Conservation (phyloP, 169 alveolate genomes). For the Plasmodium ovale region DNA sequence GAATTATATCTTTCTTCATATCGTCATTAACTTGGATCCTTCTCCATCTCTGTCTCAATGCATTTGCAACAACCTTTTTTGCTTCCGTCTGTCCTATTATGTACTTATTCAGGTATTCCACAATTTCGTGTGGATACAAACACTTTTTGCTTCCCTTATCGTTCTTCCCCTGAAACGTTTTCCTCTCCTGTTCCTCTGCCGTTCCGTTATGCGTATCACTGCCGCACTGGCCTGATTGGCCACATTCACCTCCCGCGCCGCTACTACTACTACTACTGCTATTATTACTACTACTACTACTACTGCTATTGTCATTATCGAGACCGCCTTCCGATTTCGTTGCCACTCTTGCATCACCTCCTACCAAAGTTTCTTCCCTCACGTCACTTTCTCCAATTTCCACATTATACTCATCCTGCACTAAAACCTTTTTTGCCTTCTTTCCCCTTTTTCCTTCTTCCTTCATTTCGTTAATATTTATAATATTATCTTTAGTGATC, state of each 20-base stretch:
- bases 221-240: background rate
- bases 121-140: slow-evolving; percentile 81
- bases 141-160: slow-evolving; percentile 24
- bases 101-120: slow-evolving; percentile 80
- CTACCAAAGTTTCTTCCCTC: no score
- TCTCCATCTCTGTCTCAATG: slow-evolving; percentile 85
- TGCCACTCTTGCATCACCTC: background rate
- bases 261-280: background rate
- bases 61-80: slow-evolving; percentile 89
- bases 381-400: background rate
- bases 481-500: slow-evolving; percentile 64
- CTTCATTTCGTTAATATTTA: slow-evolving; percentile 15
- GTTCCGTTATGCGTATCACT: background rate
- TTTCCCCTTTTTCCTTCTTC: slow-evolving; percentile 11
- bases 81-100: slow-evolving; percentile 90
- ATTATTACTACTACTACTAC: background rate
- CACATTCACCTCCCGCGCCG: background rate
- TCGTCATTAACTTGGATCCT: slow-evolving; percentile 81
- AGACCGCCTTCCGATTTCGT: background rate
- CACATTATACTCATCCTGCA: background rate
- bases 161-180: slow-evolving; percentile 25
- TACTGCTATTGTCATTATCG: background rate
- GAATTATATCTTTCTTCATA: slow-evolving; percentile 85
- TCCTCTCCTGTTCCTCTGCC: background rate
- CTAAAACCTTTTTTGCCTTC: background rate